Percentiles rank a stretch among this genome's conserved stretches.
Conservation (phyloP, 1,284 basidiomycete species). For the Puccinia novopanici region DNA sequence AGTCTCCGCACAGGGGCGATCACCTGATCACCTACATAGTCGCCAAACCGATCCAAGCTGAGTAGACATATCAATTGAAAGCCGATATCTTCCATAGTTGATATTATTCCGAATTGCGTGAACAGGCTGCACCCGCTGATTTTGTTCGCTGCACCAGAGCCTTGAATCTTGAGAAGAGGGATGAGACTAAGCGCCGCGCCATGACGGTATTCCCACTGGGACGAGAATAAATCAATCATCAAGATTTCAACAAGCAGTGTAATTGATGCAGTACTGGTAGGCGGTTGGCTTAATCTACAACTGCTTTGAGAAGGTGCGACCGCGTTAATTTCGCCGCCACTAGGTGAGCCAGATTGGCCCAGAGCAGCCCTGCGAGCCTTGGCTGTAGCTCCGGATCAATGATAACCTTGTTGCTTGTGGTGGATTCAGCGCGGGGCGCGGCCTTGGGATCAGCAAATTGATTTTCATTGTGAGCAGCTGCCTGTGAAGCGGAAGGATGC, state of each 20-base stretch:
- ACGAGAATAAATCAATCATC: slow-evolving; percentile 78
- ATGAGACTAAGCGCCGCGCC: slow-evolving; percentile 89
- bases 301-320: slow-evolving; percentile 28
- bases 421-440: slow-evolving; percentile 5
- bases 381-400: slow-evolving; percentile 58
- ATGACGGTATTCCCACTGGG: slow-evolving; percentile 90
- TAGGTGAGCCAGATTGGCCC: slow-evolving; percentile 52
- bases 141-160: slow-evolving; percentile 79
- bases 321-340: slow-evolving; percentile 53
- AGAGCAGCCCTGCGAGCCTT: slow-evolving; percentile 55
- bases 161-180: slow-evolving; percentile 84
- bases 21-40: slow-evolving; percentile 95
- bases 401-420: slow-evolving; percentile 51
- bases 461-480: slow-evolving; percentile 8
- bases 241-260: slow-evolving; percentile 78
- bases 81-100: slow-evolving; percentile 79
- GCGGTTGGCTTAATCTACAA: too few relatives aligned
- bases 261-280: too few relatives aligned
- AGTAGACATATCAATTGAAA: slow-evolving; percentile 86
- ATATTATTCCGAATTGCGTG: slow-evolving; percentile 70
- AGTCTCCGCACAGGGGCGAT: slow-evolving; percentile 96
- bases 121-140: slow-evolving; percentile 61
- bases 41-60: slow-evolving; percentile 93
- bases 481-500: slow-evolving; percentile 45
- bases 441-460: slow-evolving; percentile 11